Conservation (phyloP, 2,329 filamentous ascomycete genomes). For the Exophiala sp. region DNA sequence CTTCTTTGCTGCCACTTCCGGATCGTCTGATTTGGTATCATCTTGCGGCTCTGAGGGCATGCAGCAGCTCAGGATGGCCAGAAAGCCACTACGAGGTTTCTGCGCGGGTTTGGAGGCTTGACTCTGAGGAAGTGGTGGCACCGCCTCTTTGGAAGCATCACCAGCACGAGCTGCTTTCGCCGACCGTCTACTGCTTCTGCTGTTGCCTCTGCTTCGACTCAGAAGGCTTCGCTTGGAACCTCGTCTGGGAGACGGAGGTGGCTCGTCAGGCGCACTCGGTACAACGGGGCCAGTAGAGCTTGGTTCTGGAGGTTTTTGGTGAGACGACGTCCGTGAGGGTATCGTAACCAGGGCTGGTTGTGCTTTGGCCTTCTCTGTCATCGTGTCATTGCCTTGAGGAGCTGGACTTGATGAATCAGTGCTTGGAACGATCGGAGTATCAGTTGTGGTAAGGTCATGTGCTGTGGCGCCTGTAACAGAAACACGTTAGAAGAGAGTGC, state of each 20-base stretch:
- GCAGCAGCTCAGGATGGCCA: constrained; percentile 29
- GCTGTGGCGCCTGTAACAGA: constrained; percentile 13
- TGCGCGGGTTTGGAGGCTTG: constrained; percentile 15
- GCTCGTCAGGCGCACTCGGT: constrained; percentile 15
- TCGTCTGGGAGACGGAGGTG: constrained; percentile 23
- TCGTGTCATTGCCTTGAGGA: constrained; percentile 16
- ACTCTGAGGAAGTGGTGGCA: constrained; percentile 21
- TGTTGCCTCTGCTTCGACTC: constrained; percentile 27
- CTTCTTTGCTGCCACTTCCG: constrained; percentile 28
- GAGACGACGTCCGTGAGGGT: constrained; percentile 26
- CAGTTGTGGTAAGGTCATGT: constrained; percentile 9
- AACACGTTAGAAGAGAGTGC: constrained; percentile 20
- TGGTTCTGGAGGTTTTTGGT: constrained; percentile 14
- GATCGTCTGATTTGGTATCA: constrained; percentile 24
- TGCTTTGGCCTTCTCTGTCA: constrained; percentile 22
- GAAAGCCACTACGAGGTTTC: constrained; percentile 24
- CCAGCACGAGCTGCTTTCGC: constrained; percentile 21
- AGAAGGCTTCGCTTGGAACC: constrained; percentile 30
- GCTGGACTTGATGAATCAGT: constrained; percentile 4
- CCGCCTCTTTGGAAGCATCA: constrained; percentile 20
- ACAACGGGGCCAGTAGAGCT: constrained; percentile 9
- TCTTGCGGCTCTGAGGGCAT: constrained; percentile 18
- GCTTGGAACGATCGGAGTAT: constrained; percentile 9
- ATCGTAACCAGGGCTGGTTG: constrained; percentile 24
- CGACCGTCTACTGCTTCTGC: constrained; percentile 28